Evolutionary conservation across 2,329 filamentous ascomycete genomes (phyloP), one percentile per base, ranked within the genome.

Genomic region (Elsinoe necatrix): DNA sequence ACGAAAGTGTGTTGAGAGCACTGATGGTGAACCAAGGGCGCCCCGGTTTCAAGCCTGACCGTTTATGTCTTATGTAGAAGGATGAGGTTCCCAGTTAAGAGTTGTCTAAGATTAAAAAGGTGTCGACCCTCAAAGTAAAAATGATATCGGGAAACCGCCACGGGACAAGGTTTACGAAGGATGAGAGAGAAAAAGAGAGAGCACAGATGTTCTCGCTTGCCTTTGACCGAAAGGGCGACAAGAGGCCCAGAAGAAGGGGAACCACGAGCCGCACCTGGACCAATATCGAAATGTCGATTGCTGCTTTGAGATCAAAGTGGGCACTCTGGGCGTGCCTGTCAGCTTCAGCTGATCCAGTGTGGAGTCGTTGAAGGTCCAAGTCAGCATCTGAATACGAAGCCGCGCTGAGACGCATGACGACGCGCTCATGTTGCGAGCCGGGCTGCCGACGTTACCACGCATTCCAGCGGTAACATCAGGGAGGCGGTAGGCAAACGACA

Each of bases 61-160:
- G 47, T 29, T 29, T 29, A 29, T 29, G 34, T 37, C 34, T 4
- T 37, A 21, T 52, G 29, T 52, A 31, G 48, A 52, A 52, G 29
- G 20, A 16, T 12, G 20, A 52, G 34, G 48, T 52, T 52, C 39
- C 48, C 18, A 39, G 21, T 52, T 35, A 34, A 52, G 48, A 35
- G 29, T 20, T 52, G 48, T 52, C 48, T 52, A 39, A 52, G 48
- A 52, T 52, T 52, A 52, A 52, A 52, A 52, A 52, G 48, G 48
- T 20, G 41, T 23, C 25, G 48, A 20, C n/a, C 31, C 21, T 52
- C 31, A 39, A n/a, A 52, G 48, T 52, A 31, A 52, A 52, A 34
- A 12, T 37, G 48, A 18, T 52, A 52, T 52, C 48, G 48, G 48
- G 16, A 35, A 8, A 12, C 48, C 48, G 48, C 48, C 48, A 52